These are phyloP conservation scores for Moesziomyces sp. DNA, from an alignment of 1,284 basidiomycete genomes.

Conservation along the genomic window DNA sequence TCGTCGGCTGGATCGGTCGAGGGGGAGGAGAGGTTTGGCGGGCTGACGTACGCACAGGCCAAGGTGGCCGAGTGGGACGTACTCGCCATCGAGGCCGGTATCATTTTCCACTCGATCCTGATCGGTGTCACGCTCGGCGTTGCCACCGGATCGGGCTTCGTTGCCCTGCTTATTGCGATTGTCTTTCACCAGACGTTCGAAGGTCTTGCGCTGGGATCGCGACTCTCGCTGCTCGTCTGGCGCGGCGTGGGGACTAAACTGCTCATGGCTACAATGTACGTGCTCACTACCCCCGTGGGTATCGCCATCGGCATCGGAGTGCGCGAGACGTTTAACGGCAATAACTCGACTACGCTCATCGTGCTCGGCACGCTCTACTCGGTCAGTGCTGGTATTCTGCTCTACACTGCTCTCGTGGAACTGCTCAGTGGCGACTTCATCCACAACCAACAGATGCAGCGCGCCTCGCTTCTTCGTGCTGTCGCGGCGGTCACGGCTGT, in stretches of 20 bases:
- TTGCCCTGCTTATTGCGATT: slow-evolving; percentile 63
- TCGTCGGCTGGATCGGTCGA: slow-evolving; percentile 11
- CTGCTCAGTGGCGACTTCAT: slow-evolving; percentile 68
- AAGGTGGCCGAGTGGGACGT: slow-evolving; percentile 57
- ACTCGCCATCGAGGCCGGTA: slow-evolving; percentile 69
- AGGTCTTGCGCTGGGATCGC: slow-evolving; percentile 38
- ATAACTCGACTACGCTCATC: slow-evolving; percentile 78
- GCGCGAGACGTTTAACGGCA: slow-evolving; percentile 83
- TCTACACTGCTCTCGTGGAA: slow-evolving; percentile 92
- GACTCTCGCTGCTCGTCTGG: slow-evolving; percentile 58
- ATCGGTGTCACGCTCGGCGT: slow-evolving; percentile 68
- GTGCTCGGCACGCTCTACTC: slow-evolving; percentile 87
- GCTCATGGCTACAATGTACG: slow-evolving; percentile 55
- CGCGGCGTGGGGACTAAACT: slow-evolving; percentile 27
- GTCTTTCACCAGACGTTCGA: slow-evolving; percentile 63
- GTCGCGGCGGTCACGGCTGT: slow-evolving; percentile 24
- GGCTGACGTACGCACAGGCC: slow-evolving; percentile 24
- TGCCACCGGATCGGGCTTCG: slow-evolving; percentile 44
- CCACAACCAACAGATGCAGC: slow-evolving; percentile 30
- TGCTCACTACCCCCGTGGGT: slow-evolving; percentile 72
- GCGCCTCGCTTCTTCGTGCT: slow-evolving; percentile 8
- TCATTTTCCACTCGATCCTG: slow-evolving; percentile 69
- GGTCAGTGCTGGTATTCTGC: slow-evolving; percentile 84
- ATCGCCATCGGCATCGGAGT: slow-evolving; percentile 78
- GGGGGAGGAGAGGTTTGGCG: slow-evolving; percentile 5